Base-by-base conservation (phyloP, 805 yeast genomes). In the Yamadazyma ubonensis region DNA sequence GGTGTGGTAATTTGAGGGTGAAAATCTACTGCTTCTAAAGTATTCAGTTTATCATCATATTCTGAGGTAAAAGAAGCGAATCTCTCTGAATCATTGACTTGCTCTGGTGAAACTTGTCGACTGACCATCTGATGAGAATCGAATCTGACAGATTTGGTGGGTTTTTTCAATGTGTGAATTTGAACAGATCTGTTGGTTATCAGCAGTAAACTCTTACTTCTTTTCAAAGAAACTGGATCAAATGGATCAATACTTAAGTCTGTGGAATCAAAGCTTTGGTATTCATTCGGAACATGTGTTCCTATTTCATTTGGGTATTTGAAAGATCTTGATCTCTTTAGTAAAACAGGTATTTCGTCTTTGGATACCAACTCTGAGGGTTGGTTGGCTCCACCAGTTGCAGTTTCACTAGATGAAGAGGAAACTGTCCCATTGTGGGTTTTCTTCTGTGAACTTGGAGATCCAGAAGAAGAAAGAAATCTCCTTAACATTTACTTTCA, bases 221-320 rank as follows among this genome's bases (percentile, higher is more conserved):
- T 35, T 22, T 42, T 44, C n/a, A 54, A 36, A 4, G 42, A 30
- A 19, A 37, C 33, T 19, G 36, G 29, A 5, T 54, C 58, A 37
- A 51, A 54, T 0, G 58, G 57, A 36, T 54, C 56, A 6, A 52
- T 51, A 38, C 57, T 54, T 5, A 37, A 14, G 6, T 52, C 58
- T 9, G 51, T 45, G 14, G 41, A 17, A 7, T 28, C 45, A 10
- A 20, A 32, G 27, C 27, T 32, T 6, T 19, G 11, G 27, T 15
- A n/a, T 7, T 32, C 35, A 11, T 23, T 10, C 12, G 26, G 7
- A 6, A 23, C n/a, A 10, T 10, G 7, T 10, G 9, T 23, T 10
- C 26, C 26, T 6, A 19, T 19, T 20, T 33, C 38, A n/a, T 38
- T 38, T 7, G 38, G 37, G 17, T 19, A 21, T 12, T 11, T 28